These are phyloP conservation scores for Candida chilensis DNA, from an alignment of 805 yeast species.

Conservation along the genomic window DNA sequence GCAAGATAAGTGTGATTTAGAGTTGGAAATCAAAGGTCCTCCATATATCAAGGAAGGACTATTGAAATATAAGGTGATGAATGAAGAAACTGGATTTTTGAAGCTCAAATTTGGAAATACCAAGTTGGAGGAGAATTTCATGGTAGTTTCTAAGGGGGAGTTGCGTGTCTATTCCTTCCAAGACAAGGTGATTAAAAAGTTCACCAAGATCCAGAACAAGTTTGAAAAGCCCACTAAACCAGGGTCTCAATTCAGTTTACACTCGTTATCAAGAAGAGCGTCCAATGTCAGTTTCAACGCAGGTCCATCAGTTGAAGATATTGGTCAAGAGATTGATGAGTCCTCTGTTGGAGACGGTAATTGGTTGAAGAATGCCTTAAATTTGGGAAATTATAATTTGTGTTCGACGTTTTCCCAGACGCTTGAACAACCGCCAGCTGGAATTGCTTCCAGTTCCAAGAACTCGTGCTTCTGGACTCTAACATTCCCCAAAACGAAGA, in stretches of 20 bases:
- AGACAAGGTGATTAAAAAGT: conserved; percentile 29
- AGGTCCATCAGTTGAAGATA: no score
- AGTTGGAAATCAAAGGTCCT: conserved; percentile 59
- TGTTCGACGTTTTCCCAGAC: conserved; percentile 43
- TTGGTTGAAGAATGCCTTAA: conserved; percentile 58
- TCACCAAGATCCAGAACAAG: conserved; percentile 14
- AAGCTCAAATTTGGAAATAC: conserved; percentile 8
- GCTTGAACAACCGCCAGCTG: conserved; percentile 11
- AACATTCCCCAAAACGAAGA: conserved; percentile 37
- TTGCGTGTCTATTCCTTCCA: conserved; percentile 48
- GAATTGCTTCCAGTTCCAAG: background rate
- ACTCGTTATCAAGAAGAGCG: conserved; percentile 1
- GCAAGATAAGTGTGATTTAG: conserved; percentile 37
- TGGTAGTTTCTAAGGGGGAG: conserved; percentile 64
- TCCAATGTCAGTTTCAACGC: background rate
- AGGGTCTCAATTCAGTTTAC: conserved; percentile 4
- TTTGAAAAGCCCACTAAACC: no score
- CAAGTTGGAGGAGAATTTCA: conserved; percentile 43
- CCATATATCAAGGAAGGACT: conserved; percentile 77
- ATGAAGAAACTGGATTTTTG: conserved; percentile 1
- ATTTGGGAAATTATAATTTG: conserved; percentile 41
- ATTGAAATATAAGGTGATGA: conserved; percentile 24
- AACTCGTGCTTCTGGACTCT: conserved; percentile 37
- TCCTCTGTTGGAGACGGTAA: conserved; percentile 62
- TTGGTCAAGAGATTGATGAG: no score